Evolutionary conservation across 2,329 filamentous ascomycete genomes (phyloP).

Genomic region (Penicillium griseofulvum): DNA sequence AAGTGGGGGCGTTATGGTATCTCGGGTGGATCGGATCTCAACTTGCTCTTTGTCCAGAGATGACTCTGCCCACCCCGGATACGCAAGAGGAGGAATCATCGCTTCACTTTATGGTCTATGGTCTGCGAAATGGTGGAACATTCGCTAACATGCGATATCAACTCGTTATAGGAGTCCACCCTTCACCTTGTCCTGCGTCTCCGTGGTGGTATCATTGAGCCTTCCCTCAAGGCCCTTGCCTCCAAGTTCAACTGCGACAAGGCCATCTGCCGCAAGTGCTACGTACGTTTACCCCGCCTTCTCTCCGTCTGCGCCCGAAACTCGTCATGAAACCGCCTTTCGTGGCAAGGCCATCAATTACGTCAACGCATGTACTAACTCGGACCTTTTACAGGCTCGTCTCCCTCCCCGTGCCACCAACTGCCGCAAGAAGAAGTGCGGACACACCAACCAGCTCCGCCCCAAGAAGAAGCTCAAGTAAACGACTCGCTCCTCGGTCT

Average conservation of each 20-base stretch:
- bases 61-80: not conserved
- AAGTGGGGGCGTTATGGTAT: constrained; percentile 8
- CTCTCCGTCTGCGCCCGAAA: not conserved
- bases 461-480: constrained; percentile 99
- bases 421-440: constrained; percentile 99
- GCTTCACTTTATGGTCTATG: not conserved
- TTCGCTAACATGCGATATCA: constrained; percentile 33
- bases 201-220: constrained; percentile 98
- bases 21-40: not conserved
- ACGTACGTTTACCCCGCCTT: constrained; percentile 61
- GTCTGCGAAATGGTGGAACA: constrained; percentile 2
- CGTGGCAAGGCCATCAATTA: not conserved
- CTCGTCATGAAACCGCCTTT: not conserved
- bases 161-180: constrained; percentile 74
- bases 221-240: constrained; percentile 95
- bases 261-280: constrained; percentile 99
- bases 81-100: constrained; percentile 9
- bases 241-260: constrained; percentile 99
- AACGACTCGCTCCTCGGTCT: constrained; percentile 42
- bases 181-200: constrained; percentile 98
- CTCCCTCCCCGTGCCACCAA: constrained; percentile 98
- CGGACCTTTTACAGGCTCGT: constrained; percentile 55
- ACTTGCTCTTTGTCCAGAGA: constrained; percentile 1
- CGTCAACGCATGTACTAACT: constrained; percentile 5
- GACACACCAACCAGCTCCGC: constrained; percentile 99